phyloP scores from a whole-genome alignment of 495 filamentous ascomycete species.

The Penicillium ochrochloron region DNA sequence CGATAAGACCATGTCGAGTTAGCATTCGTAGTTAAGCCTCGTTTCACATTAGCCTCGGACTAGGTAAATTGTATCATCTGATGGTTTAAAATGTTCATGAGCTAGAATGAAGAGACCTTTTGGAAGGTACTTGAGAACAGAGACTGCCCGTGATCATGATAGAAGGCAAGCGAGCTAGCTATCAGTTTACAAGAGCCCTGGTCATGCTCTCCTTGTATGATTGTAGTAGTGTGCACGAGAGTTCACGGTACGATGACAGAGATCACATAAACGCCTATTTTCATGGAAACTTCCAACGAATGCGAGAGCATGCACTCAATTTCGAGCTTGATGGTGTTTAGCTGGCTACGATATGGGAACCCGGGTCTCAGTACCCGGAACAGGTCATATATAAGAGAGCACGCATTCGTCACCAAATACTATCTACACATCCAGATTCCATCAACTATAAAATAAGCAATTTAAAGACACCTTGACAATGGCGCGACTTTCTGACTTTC shows the following conservation, averaged over 20 bases:
- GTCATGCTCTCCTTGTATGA: not conserved
- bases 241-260: not conserved
- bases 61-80: too few relatives aligned
- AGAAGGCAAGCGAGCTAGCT: too few relatives aligned
- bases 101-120: too few relatives aligned
- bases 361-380: conserved; percentile 4
- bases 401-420: not conserved
- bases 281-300: not conserved
- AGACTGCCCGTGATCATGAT: too few relatives aligned
- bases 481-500: not conserved
- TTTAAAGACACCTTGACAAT: not conserved
- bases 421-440: not conserved
- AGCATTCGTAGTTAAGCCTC: too few relatives aligned
- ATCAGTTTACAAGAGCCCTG: too few relatives aligned
- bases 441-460: not conserved
- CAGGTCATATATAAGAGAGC: not conserved
- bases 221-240: not conserved
- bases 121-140: too few relatives aligned
- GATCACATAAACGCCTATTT: not conserved
- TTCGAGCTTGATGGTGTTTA: not conserved
- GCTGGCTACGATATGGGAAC: not conserved
- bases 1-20: not conserved
- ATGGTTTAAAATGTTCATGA: too few relatives aligned
- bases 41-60: too few relatives aligned
- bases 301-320: not conserved